Base-by-base conservation (phyloP, 129 eudicot species). In the Glebionis coronaria region DNA sequence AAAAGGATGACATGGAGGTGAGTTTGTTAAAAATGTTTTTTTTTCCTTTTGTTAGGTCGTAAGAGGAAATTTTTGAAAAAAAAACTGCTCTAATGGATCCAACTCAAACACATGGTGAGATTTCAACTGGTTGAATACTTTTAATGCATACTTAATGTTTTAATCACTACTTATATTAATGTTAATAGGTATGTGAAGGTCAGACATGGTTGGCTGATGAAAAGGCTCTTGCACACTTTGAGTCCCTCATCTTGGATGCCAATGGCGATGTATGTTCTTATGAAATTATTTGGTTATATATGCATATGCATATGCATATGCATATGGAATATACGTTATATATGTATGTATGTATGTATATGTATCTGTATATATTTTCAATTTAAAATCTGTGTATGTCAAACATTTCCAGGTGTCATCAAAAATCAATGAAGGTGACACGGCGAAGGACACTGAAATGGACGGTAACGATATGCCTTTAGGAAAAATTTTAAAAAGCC, bases 131-230 rank as follows among this genome's bases (percentile, higher is more conserved):
- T 23, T 56, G 23, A 56, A 13, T 4, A 18, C 20, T 31, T 50
- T 29, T 10, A 0, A 35, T 31, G 40, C 8, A 31, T 31, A 5
- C 42, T 0, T 35, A 35, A 35, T 35, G 42, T 35, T 35, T 35
- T 35, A 35, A 35, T 35, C 7, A 35, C 42, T 35, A 35, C 9
- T 35, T 35, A 35, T 55, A 35, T 28, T 29, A 11, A 61, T 61
- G 68, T 35, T 74, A 38, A 78, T 77, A 88, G 96, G 84, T 73
- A 63, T 79, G 62, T 65, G 92, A 84, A 79, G 86, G 80, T 38
- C 71, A 31, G 69, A 86, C 95, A 61, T 93, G 99, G 99, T 70
- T 88, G 89, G 91, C 92, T 73, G 95, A 89, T 64, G 99, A 82
- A 35, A 77, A 63, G 65, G 80, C 78, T 16, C 54, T 83, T 57